A percentile compares a stretch with the other conserved stretches of the same genome.
These are phyloP conservation scores for Pseudogymnoascus sp. DNA, from an alignment of 2,329 filamentous ascomycete species.

Conservation along the genomic window DNA sequence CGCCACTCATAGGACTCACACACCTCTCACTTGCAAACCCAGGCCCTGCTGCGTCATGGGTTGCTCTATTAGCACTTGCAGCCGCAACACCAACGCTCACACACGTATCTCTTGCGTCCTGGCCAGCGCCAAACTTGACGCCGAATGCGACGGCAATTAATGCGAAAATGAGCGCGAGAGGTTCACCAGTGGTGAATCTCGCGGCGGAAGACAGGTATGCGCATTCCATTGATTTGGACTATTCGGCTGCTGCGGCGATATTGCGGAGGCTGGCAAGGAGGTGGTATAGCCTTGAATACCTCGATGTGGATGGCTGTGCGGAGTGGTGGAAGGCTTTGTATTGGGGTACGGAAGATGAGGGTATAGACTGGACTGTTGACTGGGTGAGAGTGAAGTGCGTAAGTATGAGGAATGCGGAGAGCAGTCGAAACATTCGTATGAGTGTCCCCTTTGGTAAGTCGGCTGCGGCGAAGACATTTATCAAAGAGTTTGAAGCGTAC, in stretches of 20 bases:
- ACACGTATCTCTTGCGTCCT: conserved; percentile 53
- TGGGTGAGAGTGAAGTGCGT: background rate
- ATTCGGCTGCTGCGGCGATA: conserved; percentile 49
- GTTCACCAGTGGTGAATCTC: conserved; percentile 39
- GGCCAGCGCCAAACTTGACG: conserved; percentile 52
- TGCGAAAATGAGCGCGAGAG: conserved; percentile 38
- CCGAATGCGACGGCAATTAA: conserved; percentile 39
- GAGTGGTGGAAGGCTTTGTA: conserved; percentile 37
- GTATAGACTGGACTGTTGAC: background rate
- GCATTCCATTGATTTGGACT: conserved; percentile 49
- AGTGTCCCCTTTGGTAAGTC: background rate
- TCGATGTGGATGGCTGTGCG: conserved; percentile 52
- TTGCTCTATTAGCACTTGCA: conserved; percentile 47
- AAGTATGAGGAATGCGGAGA: background rate
- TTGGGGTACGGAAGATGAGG: background rate
- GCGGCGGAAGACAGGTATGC: conserved; percentile 50
- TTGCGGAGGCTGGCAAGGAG: conserved; percentile 45
- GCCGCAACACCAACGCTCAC: conserved; percentile 46
- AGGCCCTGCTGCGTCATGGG: conserved; percentile 42
- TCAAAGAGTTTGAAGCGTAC: background rate
- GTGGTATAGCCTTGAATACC: conserved; percentile 50
- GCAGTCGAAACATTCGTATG: background rate
- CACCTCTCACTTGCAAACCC: conserved; percentile 49
- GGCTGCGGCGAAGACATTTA: background rate
- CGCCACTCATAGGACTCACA: conserved; percentile 45